These are phyloP conservation scores for Scutellaria baicalensis DNA, from an alignment of 257 asterid genomes.

Conservation along the genomic window DNA sequence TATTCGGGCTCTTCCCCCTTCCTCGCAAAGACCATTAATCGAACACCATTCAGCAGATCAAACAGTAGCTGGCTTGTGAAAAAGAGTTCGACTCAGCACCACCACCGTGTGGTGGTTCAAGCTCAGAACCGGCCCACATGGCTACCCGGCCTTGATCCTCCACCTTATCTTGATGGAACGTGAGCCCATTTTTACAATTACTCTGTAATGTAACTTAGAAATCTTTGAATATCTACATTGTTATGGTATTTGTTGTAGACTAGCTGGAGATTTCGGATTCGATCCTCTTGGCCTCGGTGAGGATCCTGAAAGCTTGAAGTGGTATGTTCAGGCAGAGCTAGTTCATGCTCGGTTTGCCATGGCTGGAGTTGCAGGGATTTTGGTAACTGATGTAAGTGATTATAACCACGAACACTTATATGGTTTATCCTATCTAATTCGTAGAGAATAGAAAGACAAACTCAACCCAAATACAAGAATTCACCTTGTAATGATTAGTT, in stretches of 20 bases:
- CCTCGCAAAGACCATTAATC: slow-evolving; percentile 25
- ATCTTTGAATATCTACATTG: not conserved
- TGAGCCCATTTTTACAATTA: slow-evolving; percentile 23
- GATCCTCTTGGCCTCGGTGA: slow-evolving; percentile 94
- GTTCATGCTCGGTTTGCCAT: slow-evolving; percentile 91
- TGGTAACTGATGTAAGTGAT: slow-evolving; percentile 57
- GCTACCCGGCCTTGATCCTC: slow-evolving; percentile 95
- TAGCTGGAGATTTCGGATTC: slow-evolving; percentile 85
- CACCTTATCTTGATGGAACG: slow-evolving; percentile 89
- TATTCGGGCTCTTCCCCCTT: slow-evolving; percentile 26
- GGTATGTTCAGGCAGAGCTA: slow-evolving; percentile 91
- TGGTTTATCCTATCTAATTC: too few species aligned
- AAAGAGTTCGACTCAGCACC: slow-evolving; percentile 17
- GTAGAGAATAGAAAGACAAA: too few species aligned
- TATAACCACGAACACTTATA: not conserved
- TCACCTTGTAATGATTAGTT: not conserved
- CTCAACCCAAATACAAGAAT: not conserved
- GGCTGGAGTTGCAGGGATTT: slow-evolving; percentile 96
- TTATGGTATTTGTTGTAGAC: slow-evolving; percentile 32
- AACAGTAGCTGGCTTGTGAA: slow-evolving; percentile 22
- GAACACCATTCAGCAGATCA: slow-evolving; percentile 21
- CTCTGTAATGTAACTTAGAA: not conserved
- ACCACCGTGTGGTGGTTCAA: slow-evolving; percentile 24
- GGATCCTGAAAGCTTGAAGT: slow-evolving; percentile 76
- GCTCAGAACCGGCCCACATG: slow-evolving; percentile 82